Percentiles rank a stretch among this genome's conserved stretches.
phyloP scores from a whole-genome alignment of 2,329 filamentous ascomycete genomes.

The Rutstroemia sydowiana region DNA sequence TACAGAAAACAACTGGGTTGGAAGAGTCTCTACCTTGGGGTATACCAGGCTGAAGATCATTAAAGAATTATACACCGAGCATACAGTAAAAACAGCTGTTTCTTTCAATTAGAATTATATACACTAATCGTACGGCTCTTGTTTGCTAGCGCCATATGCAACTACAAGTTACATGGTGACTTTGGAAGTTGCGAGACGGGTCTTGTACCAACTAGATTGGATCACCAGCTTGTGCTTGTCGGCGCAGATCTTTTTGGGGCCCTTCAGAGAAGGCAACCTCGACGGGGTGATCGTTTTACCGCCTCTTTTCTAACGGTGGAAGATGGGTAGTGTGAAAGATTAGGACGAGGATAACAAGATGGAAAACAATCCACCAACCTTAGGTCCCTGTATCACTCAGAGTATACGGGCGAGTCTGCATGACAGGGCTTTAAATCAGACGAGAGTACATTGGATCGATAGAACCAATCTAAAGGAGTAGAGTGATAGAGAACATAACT shows the following conservation, averaged over 20 bases:
- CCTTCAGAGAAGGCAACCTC: neutral
- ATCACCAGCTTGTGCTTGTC: neutral
- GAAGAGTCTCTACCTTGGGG: neutral
- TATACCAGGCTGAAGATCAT: neutral
- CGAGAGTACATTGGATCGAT: neutral
- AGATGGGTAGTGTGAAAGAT: no score
- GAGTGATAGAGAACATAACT: neutral
- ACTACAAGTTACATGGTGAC: slow-evolving; percentile 1
- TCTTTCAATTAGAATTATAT: neutral
- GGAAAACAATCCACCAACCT: neutral
- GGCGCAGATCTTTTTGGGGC: neutral
- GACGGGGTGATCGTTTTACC: no score
- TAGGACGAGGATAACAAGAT: neutral
- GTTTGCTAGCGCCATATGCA: neutral
- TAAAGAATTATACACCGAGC: neutral
- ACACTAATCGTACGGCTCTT: neutral
- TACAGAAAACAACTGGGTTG: neutral
- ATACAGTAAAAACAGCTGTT: neutral
- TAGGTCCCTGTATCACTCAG: neutral
- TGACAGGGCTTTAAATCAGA: neutral
- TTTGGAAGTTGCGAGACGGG: neutral
- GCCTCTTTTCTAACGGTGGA: no score
- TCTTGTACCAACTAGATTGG: neutral
- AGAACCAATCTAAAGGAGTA: neutral
- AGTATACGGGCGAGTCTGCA: neutral